Conservation (phyloP, 352 stramenopile genomes). For the Peronospora belbahrii region DNA sequence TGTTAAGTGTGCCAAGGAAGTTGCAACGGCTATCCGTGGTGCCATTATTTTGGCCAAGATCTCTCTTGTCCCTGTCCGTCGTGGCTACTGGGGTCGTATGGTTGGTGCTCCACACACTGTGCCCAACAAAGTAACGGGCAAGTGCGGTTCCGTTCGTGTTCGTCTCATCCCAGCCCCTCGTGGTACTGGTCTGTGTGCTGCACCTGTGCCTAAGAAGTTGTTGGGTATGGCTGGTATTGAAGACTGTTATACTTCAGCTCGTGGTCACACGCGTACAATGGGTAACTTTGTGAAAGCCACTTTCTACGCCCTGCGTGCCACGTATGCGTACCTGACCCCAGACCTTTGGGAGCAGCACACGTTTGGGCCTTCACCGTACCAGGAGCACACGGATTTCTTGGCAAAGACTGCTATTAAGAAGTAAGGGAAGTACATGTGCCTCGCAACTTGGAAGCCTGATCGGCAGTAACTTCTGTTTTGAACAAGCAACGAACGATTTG, state of each 20-base stretch:
- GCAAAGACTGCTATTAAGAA: conserved; percentile 92
- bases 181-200: conserved; percentile 98
- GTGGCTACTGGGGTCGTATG: conserved; percentile 98
- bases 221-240: conserved; percentile 98
- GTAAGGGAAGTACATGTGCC: conserved; percentile 40
- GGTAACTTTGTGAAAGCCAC: conserved; percentile 99
- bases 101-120: conserved; percentile 94
- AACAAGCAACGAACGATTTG: conserved; percentile 26
- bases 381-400: conserved; percentile 99
- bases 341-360: conserved; percentile 98
- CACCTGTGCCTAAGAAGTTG: conserved; percentile 97
- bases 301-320: conserved; percentile 96
- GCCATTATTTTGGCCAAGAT: conserved; percentile 99
- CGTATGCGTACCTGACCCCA: conserved; percentile 98
- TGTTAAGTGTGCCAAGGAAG: conserved; percentile 99
- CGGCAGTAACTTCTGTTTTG: conserved; percentile 22
- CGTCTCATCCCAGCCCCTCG: conserved; percentile 98
- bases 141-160: conserved; percentile 98
- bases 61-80: conserved; percentile 95
- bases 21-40: conserved; percentile 98
- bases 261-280: conserved; percentile 98
- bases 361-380: conserved; percentile 91
- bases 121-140: conserved; percentile 98
- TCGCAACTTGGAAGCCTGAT: conserved; percentile 8
- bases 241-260: conserved; percentile 95